phyloP scores from a whole-genome alignment of 2,329 filamentous ascomycete species.

The Trichoderma endophyticum region DNA sequence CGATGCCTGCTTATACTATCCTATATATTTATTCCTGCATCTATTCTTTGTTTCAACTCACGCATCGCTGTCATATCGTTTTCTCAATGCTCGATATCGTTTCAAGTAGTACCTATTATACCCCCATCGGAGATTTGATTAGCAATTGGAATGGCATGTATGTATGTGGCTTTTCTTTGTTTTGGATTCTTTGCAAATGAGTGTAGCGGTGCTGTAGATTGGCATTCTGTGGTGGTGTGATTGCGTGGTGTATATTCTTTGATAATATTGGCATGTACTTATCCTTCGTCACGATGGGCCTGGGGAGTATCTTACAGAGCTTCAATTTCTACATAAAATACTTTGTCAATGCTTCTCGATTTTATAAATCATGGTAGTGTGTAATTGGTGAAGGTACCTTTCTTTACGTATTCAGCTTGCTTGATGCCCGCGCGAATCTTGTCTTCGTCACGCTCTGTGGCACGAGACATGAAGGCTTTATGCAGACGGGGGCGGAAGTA shows the following conservation, averaged over 20 bases:
- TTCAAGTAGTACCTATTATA: conserved; percentile 78
- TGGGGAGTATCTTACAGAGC: conserved; percentile 63
- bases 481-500: conserved; percentile 83
- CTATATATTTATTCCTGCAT: neutral
- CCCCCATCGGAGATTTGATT: neutral
- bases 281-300: conserved; percentile 23
- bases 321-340: conserved; percentile 68
- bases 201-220: neutral
- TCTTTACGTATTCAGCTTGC: conserved; percentile 84
- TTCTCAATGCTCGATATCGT: conserved; percentile 78
- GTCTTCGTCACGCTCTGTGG: conserved; percentile 64
- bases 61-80: conserved; percentile 63
- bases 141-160: neutral
- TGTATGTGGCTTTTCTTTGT: neutral
- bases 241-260: neutral
- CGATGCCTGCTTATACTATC: neutral
- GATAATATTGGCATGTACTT: neutral
- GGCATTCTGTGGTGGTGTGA: neutral
- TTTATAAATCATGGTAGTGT: neutral
- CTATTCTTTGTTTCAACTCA: conserved; percentile 22
- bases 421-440: conserved; percentile 74
- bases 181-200: neutral
- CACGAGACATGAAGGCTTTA: conserved; percentile 77
- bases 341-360: neutral
- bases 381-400: conserved; percentile 54